phyloP scores from a whole-genome alignment of 106 monocot genomes.

The Allium fistulosum region DNA sequence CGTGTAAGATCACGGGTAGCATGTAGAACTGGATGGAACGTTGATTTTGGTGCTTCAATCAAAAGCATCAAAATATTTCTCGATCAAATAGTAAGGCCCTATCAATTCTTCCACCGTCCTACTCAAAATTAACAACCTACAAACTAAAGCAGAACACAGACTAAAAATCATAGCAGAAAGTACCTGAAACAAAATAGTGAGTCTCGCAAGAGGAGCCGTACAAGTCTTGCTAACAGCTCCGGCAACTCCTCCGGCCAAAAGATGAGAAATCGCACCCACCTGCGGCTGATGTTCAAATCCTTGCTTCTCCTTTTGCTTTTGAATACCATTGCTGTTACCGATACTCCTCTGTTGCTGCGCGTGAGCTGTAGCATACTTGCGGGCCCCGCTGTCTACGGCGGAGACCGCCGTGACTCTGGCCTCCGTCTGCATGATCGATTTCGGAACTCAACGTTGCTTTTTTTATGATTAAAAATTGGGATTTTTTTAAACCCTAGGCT shows the following conservation, averaged over 20 bases:
- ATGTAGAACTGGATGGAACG: too few relatives aligned
- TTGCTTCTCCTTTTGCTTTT: conserved; percentile 19
- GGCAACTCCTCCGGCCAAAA: conserved; percentile 78
- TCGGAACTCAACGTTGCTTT: too few relatives aligned
- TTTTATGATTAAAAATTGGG: too few relatives aligned
- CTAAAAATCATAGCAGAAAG: background rate
- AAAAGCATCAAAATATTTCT: too few relatives aligned
- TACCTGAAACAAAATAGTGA: conserved; percentile 98
- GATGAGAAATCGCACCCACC: conserved; percentile 49
- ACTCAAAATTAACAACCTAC: too few relatives aligned
- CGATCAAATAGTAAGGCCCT: too few relatives aligned
- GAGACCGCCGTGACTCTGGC: conserved; percentile 27
- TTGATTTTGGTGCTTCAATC: too few relatives aligned
- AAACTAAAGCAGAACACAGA: too few relatives aligned
- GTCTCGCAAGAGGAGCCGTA: conserved; percentile 92
- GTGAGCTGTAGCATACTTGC: conserved; percentile 20
- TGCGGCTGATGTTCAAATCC: conserved; percentile 49
- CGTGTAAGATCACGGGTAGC: too few relatives aligned
- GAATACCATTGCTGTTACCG: background rate
- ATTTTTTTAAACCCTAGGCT: too few relatives aligned
- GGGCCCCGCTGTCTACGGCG: conserved; percentile 17
- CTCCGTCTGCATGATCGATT: conserved; percentile 35
- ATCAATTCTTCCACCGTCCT: too few relatives aligned
- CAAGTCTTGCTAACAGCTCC: conserved; percentile 99
- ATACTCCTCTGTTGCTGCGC: too few relatives aligned